phyloP scores from a whole-genome alignment of 257 asterid genomes.

The Sherardia arvensis region DNA sequence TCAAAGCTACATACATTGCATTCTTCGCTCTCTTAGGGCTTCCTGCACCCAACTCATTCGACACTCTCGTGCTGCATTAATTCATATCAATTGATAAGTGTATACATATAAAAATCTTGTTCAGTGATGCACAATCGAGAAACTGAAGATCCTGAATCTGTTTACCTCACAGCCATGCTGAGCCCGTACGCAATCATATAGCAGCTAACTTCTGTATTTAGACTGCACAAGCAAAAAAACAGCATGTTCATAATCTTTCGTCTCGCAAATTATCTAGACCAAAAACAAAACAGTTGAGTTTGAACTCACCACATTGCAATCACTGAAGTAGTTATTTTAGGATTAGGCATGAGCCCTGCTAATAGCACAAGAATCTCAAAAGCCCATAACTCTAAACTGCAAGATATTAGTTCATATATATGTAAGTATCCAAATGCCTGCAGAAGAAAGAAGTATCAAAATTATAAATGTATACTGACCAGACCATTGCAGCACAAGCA shows the following conservation, averaged over 20 bases:
- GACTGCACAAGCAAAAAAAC: conserved; percentile 12
- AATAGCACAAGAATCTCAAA: conserved; percentile 74
- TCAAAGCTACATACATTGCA: conserved; percentile 55
- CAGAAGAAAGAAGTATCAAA: background rate
- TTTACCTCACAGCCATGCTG: conserved; percentile 78
- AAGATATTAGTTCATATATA: background rate
- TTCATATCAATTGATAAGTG: background rate
- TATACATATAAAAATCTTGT: no score
- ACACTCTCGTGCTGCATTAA: conserved; percentile 70
- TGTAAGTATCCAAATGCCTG: background rate
- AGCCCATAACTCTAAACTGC: conserved; percentile 85
- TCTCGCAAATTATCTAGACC: background rate
- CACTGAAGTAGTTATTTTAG: conserved; percentile 57
- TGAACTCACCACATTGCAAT: conserved; percentile 71
- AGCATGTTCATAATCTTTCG: background rate
- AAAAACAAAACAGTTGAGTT: background rate
- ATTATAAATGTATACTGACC: conserved; percentile 34
- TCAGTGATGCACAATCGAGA: no score
- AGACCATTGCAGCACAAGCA: conserved; percentile 73
- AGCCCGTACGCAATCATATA: conserved; percentile 64
- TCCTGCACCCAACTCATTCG: conserved; percentile 78
- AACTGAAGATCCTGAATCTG: background rate
- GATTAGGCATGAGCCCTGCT: conserved; percentile 77
- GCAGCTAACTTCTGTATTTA: conserved; percentile 32
- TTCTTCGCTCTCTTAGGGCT: conserved; percentile 48